Base-by-base conservation (phyloP, 495 filamentous ascomycete genomes). In the Baudoinia panamericana region DNA sequence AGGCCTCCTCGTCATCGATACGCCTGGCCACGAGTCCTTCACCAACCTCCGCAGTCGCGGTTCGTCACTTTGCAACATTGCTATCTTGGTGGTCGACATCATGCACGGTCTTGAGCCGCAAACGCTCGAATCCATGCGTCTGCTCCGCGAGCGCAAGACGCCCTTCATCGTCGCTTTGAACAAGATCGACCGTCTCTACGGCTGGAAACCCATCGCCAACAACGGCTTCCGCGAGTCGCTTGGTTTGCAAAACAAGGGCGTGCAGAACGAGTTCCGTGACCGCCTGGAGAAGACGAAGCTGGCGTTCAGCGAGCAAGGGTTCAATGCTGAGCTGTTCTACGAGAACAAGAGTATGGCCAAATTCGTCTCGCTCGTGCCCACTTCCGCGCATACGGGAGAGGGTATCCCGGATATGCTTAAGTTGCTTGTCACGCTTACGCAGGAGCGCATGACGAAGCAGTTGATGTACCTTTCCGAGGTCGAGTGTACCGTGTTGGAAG, bases 41-140 rank as follows among this genome's bases (percentile, higher is more conserved):
- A 92, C 88, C 39, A 99, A 99, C 65, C 61, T 99, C 44, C 82
- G 92, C 42, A 94, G 86, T 41, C 73, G 92, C 64, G 92, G 92
- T 61, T 94, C 87, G 27, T 94, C 86, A 32, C 78, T 99, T 36
- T 99, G 92, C 62, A 99, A 99, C 66, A 96, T 99, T 63, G 92
- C 92, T 55, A 99, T 99, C 58, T 67, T 99, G 44, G 92, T 99
- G 17, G 87, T 99, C 49, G 92, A 99, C 71, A 99, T 99, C 56
- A 99, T 99, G 92, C 92, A 99, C 70, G 92, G 92, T 56, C 75
- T 99, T 33, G 92, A 99, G 61, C 92, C 85, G 12, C 92, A 99
- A 60, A 99, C 92, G 18, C 71, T 96, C 5, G 92, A 99, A 61
- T 96, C 92, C 6, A 95, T 99, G 82, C 78, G 76, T 45, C 63